Conservation (phyloP, 805 yeast genomes). For the Candida ortonii region DNA sequence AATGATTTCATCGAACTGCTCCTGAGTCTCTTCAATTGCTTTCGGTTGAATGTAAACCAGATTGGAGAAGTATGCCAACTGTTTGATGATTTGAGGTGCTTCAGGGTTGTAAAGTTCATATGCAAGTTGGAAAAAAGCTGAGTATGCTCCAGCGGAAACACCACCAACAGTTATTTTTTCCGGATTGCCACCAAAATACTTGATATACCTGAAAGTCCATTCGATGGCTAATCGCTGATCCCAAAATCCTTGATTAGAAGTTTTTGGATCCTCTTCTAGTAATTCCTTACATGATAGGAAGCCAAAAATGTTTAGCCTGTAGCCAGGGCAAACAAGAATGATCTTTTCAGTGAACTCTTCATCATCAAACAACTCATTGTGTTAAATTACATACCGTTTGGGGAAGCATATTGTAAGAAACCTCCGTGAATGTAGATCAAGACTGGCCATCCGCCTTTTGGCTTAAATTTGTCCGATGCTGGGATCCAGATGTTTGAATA, state of each 20-base stretch:
- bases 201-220: constrained; percentile 44
- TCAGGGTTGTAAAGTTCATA: constrained; percentile 42
- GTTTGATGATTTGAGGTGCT: constrained; percentile 38
- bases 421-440: constrained; percentile 43
- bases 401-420: constrained; percentile 37
- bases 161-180: constrained; percentile 43
- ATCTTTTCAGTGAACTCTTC: constrained; percentile 32
- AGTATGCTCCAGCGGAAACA: constrained; percentile 45
- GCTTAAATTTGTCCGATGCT: constrained; percentile 28
- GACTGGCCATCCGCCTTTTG: constrained; percentile 43
- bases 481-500: constrained; percentile 41
- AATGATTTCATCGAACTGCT: constrained; percentile 37
- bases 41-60: constrained; percentile 39
- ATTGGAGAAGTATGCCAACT: constrained; percentile 35
- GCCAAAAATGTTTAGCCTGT: constrained; percentile 41
- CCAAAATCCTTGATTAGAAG: constrained; percentile 40
- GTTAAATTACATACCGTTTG: constrained; percentile 26
- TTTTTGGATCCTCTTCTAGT: constrained; percentile 30
- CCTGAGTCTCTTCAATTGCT: constrained; percentile 32
- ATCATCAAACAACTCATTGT: constrained; percentile 26
- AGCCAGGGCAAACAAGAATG: constrained; percentile 37
- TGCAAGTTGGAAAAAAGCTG: constrained; percentile 40
- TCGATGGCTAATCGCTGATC: constrained; percentile 46
- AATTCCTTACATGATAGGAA: constrained; percentile 38
- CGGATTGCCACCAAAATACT: constrained; percentile 46